Base-by-base conservation (phyloP, 495 filamentous ascomycete species). In the Xeromyces bisporus region DNA sequence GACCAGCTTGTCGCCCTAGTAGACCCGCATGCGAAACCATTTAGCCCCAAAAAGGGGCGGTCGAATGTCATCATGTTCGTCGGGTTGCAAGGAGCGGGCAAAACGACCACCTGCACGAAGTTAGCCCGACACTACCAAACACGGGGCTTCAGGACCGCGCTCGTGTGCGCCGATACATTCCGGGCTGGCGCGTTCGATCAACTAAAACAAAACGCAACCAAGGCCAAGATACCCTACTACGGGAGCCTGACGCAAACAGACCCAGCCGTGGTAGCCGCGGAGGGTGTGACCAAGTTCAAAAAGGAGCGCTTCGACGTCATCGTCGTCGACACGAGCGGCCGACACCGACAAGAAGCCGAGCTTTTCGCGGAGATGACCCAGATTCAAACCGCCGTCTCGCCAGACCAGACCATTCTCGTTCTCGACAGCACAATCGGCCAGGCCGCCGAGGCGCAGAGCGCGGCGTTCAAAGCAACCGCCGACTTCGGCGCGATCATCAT, bases 51-150 rank as follows among this genome's bases (percentile, higher is more conserved):
- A 63, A 99, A 99, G 55, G 82, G 83, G 34, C 89, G 87, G 43
- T 60, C 77, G 27, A 96, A 93, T 54, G 80, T 96, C 41, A 93
- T 99, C 50, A 99, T 99, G 89, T 94, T 99, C 42, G 91, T 99
- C 35, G 89, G 89, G 49, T 62, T 99, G 26, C 89, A 99, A 50
- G 89, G 89, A 59, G 77, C 86, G 9, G 89, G 89, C 48, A 99
- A 99, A 53, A 99, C 89, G 6, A 99, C 89, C 1, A 87, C 86
- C 1, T 99, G 89, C 65, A 99, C 89, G 17, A 99, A 99, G 54
- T 66, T 99, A 23, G 89, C 89, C 21, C 66, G 91, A 33, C 85
- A 91, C 62, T 99, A 96, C 58, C 80, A 91, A 49, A 79, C 76
- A 16, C 74, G 89, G 23, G 91, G 89, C 7, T 93, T 99, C 71